Conservation (phyloP, 1,284 basidiomycete genomes). For the Bjerkandera adusta region DNA sequence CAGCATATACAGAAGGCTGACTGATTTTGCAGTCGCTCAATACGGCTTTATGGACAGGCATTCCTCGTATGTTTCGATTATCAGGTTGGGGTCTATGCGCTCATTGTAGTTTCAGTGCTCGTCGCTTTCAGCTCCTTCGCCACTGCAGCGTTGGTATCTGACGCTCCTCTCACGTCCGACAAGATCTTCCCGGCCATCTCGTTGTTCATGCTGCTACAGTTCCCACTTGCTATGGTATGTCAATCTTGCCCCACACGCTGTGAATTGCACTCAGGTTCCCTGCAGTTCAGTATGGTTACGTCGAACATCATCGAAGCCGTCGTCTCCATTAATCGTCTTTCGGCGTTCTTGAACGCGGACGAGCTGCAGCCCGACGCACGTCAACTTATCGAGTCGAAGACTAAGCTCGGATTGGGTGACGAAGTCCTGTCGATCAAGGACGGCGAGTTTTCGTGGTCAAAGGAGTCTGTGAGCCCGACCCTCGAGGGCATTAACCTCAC, state of each 20-base stretch:
- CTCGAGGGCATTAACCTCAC: conserved; percentile 78
- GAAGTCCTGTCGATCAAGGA: conserved; percentile 70
- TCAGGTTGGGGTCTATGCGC: not conserved
- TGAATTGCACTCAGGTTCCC: not conserved
- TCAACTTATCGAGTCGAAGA: conserved; percentile 41
- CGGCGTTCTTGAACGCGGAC: conserved; percentile 72
- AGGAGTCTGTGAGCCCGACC: conserved; percentile 52
- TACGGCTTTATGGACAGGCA: conserved; percentile 62
- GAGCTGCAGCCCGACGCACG: conserved; percentile 83
- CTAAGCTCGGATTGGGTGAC: conserved; percentile 53
- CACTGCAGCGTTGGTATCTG: conserved; percentile 69
- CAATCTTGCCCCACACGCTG: conserved; percentile 5
- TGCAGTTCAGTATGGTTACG: conserved; percentile 68
- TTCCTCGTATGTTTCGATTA: conserved; percentile 43
- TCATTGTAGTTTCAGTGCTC: conserved; percentile 44
- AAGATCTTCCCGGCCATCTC: conserved; percentile 95
- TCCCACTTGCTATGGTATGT: conserved; percentile 83
- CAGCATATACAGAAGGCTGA: not conserved
- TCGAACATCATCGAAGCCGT: conserved; percentile 82
- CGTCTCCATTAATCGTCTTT: conserved; percentile 83
- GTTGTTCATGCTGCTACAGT: conserved; percentile 86
- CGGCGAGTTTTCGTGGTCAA: conserved; percentile 81
- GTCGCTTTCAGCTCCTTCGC: conserved; percentile 91
- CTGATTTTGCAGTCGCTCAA: conserved; percentile 47
- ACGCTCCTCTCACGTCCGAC: conserved; percentile 81